Base-by-base conservation (phyloP, 208 protist genomes). In the Leptomonas pyrrhocoris region DNA sequence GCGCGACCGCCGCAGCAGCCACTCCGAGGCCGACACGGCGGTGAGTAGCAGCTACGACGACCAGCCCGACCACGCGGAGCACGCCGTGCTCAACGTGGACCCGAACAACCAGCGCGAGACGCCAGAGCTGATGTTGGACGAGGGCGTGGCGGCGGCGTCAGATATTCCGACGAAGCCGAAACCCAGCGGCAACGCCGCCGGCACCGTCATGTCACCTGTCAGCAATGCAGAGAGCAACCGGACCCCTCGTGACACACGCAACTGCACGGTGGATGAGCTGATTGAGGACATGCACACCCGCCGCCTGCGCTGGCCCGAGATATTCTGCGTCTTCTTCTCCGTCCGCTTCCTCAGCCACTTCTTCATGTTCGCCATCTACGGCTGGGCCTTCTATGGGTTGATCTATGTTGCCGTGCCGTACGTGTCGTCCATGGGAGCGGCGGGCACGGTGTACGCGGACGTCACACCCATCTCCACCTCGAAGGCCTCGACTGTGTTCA, bases 351-450 rank as follows among this genome's bases (percentile, higher is more conserved):
- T 92, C 9, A 76, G 69, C 2, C 91, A 92, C 71, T 89, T 94
- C 67, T 81, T 92, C 68, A 91, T 88, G 77, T 93, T 86, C 65
- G 69, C 81, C 68, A 80, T 92, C 42, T 94, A 81, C 66, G 84
- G 86, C 21, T 94, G 84, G 84, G 77, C 85, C 55, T 94, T 94
- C 71, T 94, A 85, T 73, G 83, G 84, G 21, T 54, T 92, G n/a
- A 90, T 94, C 69, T 92, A 91, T 67, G 56, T 81, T 2, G 74
- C 69, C n/a, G 81, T 92, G 45, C 84, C 84, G 30, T 94, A 91
- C 66, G 84, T 91, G 15, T 91, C 89, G n/a, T 89, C 86, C 23
- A 92, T 92, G 84, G 89, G 89, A 13, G 68, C 54, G 19, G 69
- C 61, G 11, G 83, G 75, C 23, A 94, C 89, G 15, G 86, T 91